phyloP scores from a whole-genome alignment of 768 basidiomycete species.

The Rhodotorula toruloides region DNA sequence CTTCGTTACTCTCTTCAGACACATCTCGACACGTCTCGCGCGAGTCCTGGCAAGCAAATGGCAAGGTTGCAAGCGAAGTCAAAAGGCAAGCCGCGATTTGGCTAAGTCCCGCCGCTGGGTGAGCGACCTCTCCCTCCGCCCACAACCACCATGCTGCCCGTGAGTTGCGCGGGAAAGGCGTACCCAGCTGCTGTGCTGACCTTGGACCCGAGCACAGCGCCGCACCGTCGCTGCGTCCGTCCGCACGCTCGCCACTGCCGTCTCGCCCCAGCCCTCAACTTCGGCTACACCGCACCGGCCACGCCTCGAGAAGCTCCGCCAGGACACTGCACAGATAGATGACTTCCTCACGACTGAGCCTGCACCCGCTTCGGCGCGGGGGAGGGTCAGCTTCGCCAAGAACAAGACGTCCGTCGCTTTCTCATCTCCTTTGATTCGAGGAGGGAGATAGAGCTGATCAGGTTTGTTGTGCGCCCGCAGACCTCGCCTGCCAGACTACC shows the following conservation, averaged over 20 bases:
- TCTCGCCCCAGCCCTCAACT: slow-evolving; percentile 1
- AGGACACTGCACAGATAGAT: slow-evolving; percentile 16
- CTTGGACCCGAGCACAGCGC: not conserved
- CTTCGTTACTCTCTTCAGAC: too few species aligned
- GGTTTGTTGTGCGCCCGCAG: not conserved
- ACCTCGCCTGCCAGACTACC: slow-evolving; percentile 38
- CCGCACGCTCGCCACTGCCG: slow-evolving; percentile 21
- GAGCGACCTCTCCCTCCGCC: not conserved
- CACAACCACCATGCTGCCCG: not conserved
- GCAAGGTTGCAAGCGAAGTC: too few species aligned
- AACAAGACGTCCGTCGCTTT: slow-evolving; percentile 15
- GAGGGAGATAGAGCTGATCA: too few species aligned
- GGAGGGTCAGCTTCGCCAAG: slow-evolving; percentile 30
- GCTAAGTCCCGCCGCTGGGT: slow-evolving; percentile 4
- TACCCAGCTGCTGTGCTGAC: not conserved
- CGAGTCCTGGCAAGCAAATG: too few species aligned
- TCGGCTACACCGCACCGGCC: slow-evolving; percentile 18
- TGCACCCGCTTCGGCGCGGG: not conserved
- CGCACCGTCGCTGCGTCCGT: not conserved
- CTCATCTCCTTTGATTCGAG: not conserved
- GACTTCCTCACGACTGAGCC: slow-evolving; percentile 19
- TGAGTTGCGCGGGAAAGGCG: not conserved
- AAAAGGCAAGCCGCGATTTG: too few species aligned
- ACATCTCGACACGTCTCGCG: too few species aligned
- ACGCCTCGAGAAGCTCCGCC: slow-evolving; percentile 25